These are phyloP conservation scores for Xerocomus nothofagi DNA, from an alignment of 1,284 basidiomycete species.

Conservation along the genomic window DNA sequence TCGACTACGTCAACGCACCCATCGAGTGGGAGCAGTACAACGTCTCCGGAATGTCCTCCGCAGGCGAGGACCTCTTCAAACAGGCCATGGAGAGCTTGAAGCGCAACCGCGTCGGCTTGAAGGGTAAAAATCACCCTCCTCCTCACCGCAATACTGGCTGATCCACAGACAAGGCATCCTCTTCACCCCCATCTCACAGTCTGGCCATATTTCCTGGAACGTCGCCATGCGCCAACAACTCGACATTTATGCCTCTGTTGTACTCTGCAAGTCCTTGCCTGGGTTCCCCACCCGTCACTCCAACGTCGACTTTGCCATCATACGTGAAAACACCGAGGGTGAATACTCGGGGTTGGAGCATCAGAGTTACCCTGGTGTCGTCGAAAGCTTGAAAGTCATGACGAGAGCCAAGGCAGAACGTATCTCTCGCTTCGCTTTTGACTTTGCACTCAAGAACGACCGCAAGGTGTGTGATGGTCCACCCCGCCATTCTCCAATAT, in stretches of 20 bases:
- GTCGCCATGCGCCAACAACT: conserved; percentile 99
- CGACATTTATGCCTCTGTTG: conserved; percentile 98
- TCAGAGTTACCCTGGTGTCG: conserved; percentile 97
- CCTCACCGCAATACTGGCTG: background rate
- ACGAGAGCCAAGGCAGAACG: conserved; percentile 96
- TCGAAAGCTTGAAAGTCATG: conserved; percentile 97
- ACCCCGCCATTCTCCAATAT: background rate
- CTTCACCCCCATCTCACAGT: conserved; percentile 96
- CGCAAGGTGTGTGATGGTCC: conserved; percentile 67
- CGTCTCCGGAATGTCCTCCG: conserved; percentile 94
- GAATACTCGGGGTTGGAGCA: conserved; percentile 99
- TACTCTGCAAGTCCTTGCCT: conserved; percentile 97
- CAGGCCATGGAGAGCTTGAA: conserved; percentile 96
- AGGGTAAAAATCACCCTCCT: conserved; percentile 57
- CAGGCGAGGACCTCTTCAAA: conserved; percentile 94
- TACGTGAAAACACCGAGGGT: conserved; percentile 99
- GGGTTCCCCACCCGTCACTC: conserved; percentile 96
- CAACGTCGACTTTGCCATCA: conserved; percentile 98
- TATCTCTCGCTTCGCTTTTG: conserved; percentile 96
- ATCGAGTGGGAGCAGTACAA: conserved; percentile 99
- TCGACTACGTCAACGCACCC: conserved; percentile 95
- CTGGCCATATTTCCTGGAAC: conserved; percentile 99
- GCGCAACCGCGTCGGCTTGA: conserved; percentile 97
- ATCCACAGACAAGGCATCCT: conserved; percentile 74
- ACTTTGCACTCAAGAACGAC: conserved; percentile 98